These are phyloP conservation scores for Coemansia sp. DNA, from an alignment of 192 early-diverging fungal species.

Conservation along the genomic window DNA sequence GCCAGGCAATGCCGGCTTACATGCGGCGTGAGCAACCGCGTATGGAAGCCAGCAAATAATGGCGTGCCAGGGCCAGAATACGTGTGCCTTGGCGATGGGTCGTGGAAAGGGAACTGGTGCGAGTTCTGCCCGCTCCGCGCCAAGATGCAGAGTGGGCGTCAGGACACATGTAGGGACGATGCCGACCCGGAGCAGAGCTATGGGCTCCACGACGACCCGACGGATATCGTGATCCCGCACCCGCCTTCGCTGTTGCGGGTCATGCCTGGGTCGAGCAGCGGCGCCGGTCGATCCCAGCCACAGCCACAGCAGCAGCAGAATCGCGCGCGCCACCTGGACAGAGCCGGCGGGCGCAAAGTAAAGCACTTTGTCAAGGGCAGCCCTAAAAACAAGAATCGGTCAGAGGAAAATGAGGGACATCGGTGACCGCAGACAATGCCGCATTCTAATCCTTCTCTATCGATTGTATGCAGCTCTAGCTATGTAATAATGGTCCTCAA, in stretches of 20 bases:
- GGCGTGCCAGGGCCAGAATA: constrained; percentile 19
- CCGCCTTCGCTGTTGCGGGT: constrained; percentile 32
- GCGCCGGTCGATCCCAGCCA: not conserved
- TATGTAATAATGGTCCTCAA: not conserved
- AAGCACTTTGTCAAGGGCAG: constrained; percentile 9
- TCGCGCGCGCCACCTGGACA: not conserved
- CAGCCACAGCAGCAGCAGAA: constrained; percentile 4
- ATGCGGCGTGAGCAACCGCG: constrained; percentile 13
- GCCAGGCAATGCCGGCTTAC: constrained; percentile 20
- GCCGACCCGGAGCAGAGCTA: constrained; percentile 29
- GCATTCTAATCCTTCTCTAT: not conserved
- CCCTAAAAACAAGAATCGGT: not conserved
- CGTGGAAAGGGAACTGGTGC: constrained; percentile 48
- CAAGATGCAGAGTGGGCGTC: constrained; percentile 7
- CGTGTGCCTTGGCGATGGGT: constrained; percentile 13
- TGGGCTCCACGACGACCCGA: constrained; percentile 38
- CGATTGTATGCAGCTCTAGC: not conserved
- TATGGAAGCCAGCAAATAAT: constrained; percentile 23
- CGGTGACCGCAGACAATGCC: not conserved
- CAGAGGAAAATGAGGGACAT: not conserved
- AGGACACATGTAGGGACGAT: not conserved
- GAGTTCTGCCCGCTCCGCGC: constrained; percentile 42
- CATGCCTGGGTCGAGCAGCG: constrained; percentile 17
- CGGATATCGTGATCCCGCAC: constrained; percentile 47
- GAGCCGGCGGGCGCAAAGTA: not conserved